Evolutionary conservation across 2,329 filamentous ascomycete species (phyloP).

Genomic region (Nannizziopsis barbatae): DNA sequence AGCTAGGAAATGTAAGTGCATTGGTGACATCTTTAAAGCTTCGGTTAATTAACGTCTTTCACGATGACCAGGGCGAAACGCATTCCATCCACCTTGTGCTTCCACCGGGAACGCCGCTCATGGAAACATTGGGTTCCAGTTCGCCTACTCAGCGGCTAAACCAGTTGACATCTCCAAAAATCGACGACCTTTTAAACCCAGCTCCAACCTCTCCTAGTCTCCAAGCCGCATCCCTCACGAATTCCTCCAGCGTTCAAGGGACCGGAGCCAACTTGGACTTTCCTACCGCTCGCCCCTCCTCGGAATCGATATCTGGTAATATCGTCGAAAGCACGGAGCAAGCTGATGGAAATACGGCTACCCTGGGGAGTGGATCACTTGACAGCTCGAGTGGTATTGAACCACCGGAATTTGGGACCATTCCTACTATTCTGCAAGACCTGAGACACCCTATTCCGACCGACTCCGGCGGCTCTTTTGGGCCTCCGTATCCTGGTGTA

Average conservation of each 20-base stretch:
- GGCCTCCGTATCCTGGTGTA: not conserved
- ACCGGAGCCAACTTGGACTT: not conserved
- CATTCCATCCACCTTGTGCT: slow-evolving; percentile 33
- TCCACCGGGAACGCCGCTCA: slow-evolving; percentile 27
- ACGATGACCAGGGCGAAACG: slow-evolving; percentile 1
- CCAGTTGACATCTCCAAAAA: not conserved
- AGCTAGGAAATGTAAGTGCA: slow-evolving; percentile 39
- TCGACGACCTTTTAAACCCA: slow-evolving; percentile 3
- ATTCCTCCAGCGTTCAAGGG: not conserved
- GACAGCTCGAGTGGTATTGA: not conserved
- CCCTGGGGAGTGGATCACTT: not conserved
- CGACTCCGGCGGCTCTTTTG: not conserved
- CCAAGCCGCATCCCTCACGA: not conserved
- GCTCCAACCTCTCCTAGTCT: not conserved
- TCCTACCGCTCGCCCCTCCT: not conserved
- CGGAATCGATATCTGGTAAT: not conserved
- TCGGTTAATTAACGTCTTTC: not conserved
- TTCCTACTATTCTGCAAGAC: not conserved
- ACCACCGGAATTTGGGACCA: not conserved
- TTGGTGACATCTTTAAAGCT: not conserved
- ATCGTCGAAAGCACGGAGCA: not conserved
- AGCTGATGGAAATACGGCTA: not conserved
- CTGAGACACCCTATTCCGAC: not conserved
- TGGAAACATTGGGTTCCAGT: not conserved
- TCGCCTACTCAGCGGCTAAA: not conserved